Evolutionary conservation across 352 stramenopile genomes (phyloP), one percentile per base, ranked within the genome.

Genomic region (Globisporangium iwayamae): DNA sequence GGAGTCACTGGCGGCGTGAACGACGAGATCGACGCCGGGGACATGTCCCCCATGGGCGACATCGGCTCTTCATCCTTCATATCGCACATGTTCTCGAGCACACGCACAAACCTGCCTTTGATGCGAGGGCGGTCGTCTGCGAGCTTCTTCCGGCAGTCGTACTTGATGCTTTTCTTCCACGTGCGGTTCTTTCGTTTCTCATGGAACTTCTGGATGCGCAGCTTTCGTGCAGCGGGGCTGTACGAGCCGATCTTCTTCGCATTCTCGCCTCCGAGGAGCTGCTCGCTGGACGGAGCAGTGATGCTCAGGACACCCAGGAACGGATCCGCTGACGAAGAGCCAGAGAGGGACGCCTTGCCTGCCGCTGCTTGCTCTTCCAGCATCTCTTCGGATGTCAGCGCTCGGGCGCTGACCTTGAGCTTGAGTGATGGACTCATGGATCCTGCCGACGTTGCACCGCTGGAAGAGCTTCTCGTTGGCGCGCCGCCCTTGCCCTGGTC

Each of bases 141-240:
- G 30, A 99, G 78, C 75, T 98, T 98, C 76, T 99, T 99, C 48
- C 97, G 82, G 74, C 97, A 99, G 75, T 99, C 96, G 75, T 99
- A 99, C 79, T 99, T 99, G 81, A 99, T 99, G 68, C 96, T 96
- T 73, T 99, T 99, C 72, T 98, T 94, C 96, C 96, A 99, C 69
- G 98, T 98, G 60, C 97, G 90, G 67, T 94, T 97, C 72, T 97
- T 97, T 60, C 96, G 84, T 78, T 98, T 99, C 62, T 97, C 90
- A 73, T 98, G 97, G 71, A 99, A 99, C 67, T 97, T 97, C 53
- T 96, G 93, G 71, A 99, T 96, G 16, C 95, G 90, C 36, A 94
- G 72, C 56, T 93, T 96, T 25, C 97, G 83, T 68, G 96, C 94
- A 41, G 96, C 86, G 7, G 94, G 92, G 28, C 94, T 96, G 73